Base-by-base conservation (phyloP, 75 land plant genomes). In the Sequoiadendron giganteum region DNA sequence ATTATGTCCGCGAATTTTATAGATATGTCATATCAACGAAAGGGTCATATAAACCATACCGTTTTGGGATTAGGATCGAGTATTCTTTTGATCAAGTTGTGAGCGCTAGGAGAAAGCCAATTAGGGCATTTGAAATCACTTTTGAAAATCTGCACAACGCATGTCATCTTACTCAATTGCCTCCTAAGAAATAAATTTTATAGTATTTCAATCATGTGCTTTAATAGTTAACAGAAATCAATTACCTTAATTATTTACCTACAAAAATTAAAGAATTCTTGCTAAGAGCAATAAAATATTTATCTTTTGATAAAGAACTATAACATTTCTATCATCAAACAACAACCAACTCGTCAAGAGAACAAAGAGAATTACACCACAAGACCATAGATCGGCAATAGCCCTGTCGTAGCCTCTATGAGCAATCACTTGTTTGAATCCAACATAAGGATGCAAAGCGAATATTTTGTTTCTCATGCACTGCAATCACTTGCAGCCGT, bases 51-150 rank as follows among this genome's bases (percentile, higher is more conserved):
- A 30, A 52, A 43, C 1, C 11, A 25, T 86, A 58, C 43, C n/a
- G 95, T 96, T 39, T 52, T 88, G 11, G 97, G 95, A 72, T 95
- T 94, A 36, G 99, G 98, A 87, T 95, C 95, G 52, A 97, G 93
- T 84, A 96, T 97, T 81, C 90, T 90, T 84, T 84, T 90, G 42
- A 97, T 91, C 88, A 97, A 83, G 78, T 90, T 89, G 83, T 84
- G 89, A 52, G 96, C 97, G 40, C 96, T 95, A 3, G 92, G 48
- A 18, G 99, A 95, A 14, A 98, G 89, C 94, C 96, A 95, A 70
- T 90, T 90, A 13, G 99, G 99, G 34, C 95, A 92, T 61, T 89
- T 86, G 84, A 88, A 85, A 42, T 93, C 95, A 5, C 97, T 95
- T 86, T 86, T 93, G 76, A 92, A 93, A 11, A 96, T 97, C 99